phyloP scores from a whole-genome alignment of 1,284 basidiomycete species.

The Exobasidium cylindrosporum region DNA sequence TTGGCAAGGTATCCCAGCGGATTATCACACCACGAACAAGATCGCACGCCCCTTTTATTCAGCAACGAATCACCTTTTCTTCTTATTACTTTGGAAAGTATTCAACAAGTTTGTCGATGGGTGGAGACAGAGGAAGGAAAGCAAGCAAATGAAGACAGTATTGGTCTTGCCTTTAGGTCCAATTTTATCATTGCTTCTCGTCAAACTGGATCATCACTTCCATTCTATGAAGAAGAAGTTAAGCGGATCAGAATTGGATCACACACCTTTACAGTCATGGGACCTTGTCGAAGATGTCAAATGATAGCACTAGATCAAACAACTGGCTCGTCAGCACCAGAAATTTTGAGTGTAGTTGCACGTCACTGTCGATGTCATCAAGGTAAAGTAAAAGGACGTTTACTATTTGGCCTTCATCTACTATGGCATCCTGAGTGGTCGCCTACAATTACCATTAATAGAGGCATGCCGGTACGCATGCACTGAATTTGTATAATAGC shows the following conservation, averaged over 20 bases:
- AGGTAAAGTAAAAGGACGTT: neutral
- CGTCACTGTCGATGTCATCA: constrained; percentile 2
- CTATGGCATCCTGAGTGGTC: neutral
- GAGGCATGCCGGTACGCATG: neutral
- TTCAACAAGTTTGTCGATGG: constrained; percentile 28
- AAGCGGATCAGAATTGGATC: neutral
- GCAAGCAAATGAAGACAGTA: neutral
- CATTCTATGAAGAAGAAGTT: neutral
- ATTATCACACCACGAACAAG: constrained; percentile 15
- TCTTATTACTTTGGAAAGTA: constrained; percentile 27
- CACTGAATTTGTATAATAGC: too few relatives aligned
- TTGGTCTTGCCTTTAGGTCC: constrained; percentile 30
- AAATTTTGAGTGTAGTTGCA: constrained; percentile 3
- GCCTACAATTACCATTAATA: neutral
- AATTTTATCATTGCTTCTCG: constrained; percentile 28
- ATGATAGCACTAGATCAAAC: constrained; percentile 10
- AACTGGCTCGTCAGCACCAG: neutral
- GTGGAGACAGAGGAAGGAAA: constrained; percentile 13
- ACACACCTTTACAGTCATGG: constrained; percentile 5
- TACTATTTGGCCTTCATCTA: constrained; percentile 7
- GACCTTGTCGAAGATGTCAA: constrained; percentile 11
- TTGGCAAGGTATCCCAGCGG: constrained; percentile 18
- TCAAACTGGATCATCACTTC: neutral
- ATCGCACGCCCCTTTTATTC: constrained; percentile 31
- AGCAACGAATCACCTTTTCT: constrained; percentile 44